A percentile compares a stretch with the other conserved stretches of the same genome.
Conservation (phyloP, 2,329 filamentous ascomycete genomes). For the Tolypocladium sp. region DNA sequence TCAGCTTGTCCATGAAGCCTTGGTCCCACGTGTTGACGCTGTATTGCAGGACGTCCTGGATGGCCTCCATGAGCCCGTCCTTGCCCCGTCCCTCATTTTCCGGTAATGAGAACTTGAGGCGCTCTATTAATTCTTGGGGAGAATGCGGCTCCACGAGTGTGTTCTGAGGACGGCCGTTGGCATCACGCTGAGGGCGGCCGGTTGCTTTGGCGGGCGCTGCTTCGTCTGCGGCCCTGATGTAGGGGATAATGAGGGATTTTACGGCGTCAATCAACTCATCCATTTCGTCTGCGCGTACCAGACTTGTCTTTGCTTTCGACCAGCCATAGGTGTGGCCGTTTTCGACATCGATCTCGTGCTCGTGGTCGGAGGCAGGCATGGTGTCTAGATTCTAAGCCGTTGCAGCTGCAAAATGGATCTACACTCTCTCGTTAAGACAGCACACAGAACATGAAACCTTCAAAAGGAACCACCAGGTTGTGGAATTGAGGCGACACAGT, state of each 20-base stretch:
- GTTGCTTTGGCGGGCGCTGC: background rate
- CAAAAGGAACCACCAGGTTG: background rate
- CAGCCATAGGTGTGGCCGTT: background rate
- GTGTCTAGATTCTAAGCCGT: background rate
- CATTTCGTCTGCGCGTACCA: slow-evolving; percentile 1
- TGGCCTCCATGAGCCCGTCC: slow-evolving; percentile 61
- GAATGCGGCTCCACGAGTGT: slow-evolving; percentile 9
- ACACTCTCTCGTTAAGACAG: background rate
- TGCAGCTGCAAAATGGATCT: background rate
- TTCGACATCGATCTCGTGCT: background rate
- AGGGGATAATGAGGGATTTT: slow-evolving; percentile 1
- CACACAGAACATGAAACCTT: background rate
- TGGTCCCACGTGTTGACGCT: slow-evolving; percentile 98
- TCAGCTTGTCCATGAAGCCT: slow-evolving; percentile 91
- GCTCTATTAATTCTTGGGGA: background rate
- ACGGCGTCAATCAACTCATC: slow-evolving; percentile 2
- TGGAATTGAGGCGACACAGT: background rate
- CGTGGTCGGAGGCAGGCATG: slow-evolving; percentile 1
- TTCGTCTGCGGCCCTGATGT: background rate
- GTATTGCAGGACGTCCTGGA: slow-evolving; percentile 65
- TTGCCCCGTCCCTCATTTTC: slow-evolving; percentile 52
- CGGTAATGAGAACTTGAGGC: slow-evolving; percentile 26
- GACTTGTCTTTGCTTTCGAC: background rate
- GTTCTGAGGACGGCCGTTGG: slow-evolving; percentile 21
- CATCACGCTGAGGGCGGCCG: slow-evolving; percentile 10